These are phyloP conservation scores for Sclerotinia nivalis DNA, from an alignment of 2,329 filamentous ascomycete species.

Conservation along the genomic window DNA sequence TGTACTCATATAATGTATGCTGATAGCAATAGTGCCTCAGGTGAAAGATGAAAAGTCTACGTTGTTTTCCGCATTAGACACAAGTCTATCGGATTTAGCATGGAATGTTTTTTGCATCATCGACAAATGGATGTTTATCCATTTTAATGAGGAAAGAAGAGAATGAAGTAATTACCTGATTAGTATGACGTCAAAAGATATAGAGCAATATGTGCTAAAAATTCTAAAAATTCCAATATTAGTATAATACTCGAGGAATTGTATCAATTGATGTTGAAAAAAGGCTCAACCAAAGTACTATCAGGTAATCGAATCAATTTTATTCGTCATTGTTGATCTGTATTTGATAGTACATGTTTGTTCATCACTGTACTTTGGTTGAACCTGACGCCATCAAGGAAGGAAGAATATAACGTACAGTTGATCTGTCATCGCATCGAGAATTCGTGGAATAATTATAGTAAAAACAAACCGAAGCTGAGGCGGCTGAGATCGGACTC, in stretches of 20 bases:
- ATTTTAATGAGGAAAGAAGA: not conserved
- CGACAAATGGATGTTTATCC: conserved; percentile 36
- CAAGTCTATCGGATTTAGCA: conserved; percentile 70
- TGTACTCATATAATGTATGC: conserved; percentile 19
- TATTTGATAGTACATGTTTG: conserved; percentile 50
- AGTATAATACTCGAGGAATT: not conserved
- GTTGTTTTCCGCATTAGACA: conserved; percentile 61
- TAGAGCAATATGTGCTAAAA: conserved; percentile 3
- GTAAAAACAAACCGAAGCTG: not conserved
- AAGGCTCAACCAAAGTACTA: conserved; percentile 15
- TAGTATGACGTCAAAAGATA: not conserved
- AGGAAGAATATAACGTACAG: conserved; percentile 35
- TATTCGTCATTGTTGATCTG: conserved; percentile 43
- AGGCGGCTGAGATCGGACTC: not conserved
- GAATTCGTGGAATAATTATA: not conserved
- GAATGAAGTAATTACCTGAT: conserved; percentile 16
- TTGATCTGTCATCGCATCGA: conserved; percentile 13
- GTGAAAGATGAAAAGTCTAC: conserved; percentile 84
- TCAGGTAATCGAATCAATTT: conserved; percentile 46
- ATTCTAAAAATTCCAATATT: conserved; percentile 14
- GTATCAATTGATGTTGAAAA: conserved; percentile 13
- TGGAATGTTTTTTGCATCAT: conserved; percentile 71
- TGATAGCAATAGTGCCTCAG: conserved; percentile 52
- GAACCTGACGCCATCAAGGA: not conserved
- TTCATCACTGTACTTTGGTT: conserved; percentile 44